A percentile compares a stretch with the other conserved stretches of the same genome.
These are phyloP conservation scores for Auricularia sp. DNA, from an alignment of 768 basidiomycete genomes.

Conservation along the genomic window DNA sequence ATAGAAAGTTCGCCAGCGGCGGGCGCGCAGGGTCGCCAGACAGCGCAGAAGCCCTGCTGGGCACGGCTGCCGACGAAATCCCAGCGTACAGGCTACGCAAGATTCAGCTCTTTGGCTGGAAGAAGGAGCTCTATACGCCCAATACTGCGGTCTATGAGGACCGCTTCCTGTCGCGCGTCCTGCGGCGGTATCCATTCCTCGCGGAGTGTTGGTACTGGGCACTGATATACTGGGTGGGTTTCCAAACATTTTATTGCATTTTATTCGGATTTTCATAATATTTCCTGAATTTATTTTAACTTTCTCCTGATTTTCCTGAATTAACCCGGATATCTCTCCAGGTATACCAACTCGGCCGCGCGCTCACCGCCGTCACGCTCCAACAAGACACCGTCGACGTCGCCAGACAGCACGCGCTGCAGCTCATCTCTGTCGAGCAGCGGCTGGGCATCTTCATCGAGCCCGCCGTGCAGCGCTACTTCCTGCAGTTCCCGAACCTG, in stretches of 20 bases:
- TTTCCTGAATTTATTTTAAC: no score
- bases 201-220: constrained; percentile 1
- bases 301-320: no score
- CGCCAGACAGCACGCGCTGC: background rate
- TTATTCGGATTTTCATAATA: no score
- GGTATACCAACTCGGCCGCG: background rate
- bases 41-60: background rate
- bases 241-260: background rate
- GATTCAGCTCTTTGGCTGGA: background rate
- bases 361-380: background rate
- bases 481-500: background rate
- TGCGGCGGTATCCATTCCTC: background rate
- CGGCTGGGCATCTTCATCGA: background rate
- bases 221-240: background rate
- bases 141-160: background rate
- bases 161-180: background rate
- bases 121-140: background rate
- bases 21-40: background rate
- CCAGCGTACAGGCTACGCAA: background rate
- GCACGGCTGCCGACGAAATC: background rate
- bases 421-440: constrained; percentile 1
- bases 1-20: background rate
- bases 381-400: constrained; percentile 2
- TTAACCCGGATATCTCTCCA: background rate
- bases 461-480: background rate